Percentiles rank a stretch among this genome's conserved stretches.
Conservation (phyloP, 768 basidiomycete genomes). For the Pisolithus marmoratus region DNA sequence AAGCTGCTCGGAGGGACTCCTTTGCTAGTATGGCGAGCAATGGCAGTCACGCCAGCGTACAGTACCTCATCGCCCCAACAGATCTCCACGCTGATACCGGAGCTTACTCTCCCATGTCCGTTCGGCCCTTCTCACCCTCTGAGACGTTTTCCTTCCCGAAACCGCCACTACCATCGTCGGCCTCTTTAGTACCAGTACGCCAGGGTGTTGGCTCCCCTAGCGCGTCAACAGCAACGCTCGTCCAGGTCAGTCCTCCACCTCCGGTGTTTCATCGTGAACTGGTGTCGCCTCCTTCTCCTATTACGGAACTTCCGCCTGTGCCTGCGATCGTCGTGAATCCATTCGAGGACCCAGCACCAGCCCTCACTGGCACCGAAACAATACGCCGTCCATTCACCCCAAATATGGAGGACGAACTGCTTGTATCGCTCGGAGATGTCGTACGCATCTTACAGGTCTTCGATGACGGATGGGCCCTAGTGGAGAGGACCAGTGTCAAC, state of each 20-base stretch:
- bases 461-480: constrained; percentile 68
- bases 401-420: constrained; percentile 54
- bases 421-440: constrained; percentile 43
- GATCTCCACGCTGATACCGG: constrained; percentile 19
- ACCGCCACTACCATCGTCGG: constrained; percentile 36
- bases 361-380: constrained; percentile 39
- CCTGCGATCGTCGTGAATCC: constrained; percentile 19
- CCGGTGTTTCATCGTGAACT: constrained; percentile 10
- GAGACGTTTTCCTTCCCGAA: constrained; percentile 68
- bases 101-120: constrained; percentile 48
- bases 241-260: constrained; percentile 14
- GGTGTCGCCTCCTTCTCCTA: constrained; percentile 8
- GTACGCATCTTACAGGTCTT: constrained; percentile 51
- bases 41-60: constrained; percentile 31
- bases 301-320: constrained; percentile 1
- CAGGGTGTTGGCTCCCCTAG: not conserved
- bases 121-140: constrained; percentile 60
- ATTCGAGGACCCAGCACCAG: constrained; percentile 29
- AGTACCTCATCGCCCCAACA: constrained; percentile 35
- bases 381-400: constrained; percentile 54
- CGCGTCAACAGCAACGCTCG: constrained; percentile 15
- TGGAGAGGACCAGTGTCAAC: constrained; percentile 37
- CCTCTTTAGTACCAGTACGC: not conserved
- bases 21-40: constrained; percentile 35
- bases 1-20: constrained; percentile 30